Base-by-base conservation (phyloP, 2,329 filamentous ascomycete species). In the Sporothrix mexicana region DNA sequence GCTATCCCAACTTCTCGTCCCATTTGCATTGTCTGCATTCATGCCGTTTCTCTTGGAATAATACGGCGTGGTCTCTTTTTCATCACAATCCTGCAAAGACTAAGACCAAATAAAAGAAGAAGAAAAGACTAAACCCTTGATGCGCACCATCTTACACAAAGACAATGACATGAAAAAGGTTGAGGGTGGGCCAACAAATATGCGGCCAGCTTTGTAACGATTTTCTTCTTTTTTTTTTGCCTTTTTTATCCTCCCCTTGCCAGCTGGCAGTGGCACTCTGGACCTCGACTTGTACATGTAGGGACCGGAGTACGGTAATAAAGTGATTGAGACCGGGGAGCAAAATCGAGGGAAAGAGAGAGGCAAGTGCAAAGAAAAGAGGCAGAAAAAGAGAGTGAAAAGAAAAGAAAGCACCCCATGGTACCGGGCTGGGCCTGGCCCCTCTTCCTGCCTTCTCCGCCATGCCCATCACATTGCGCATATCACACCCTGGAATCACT, bases 401-500 rank as follows among this genome's bases (percentile, higher is more conserved):
- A 23, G 10, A 3, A 64, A 64, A 64, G 41, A 64, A 64, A 43
- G 36, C 36, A 64, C 43, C 41, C 43, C 43, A 20, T 51, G 43
- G 10, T 47, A 41, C 41, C 41, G 23, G 64, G 17, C 64, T 67
- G 64, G 47, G 47, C 66, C 20, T 51, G 47, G 20, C 41, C 61
- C 61, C 41, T 20, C 41, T n/a, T 45, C n/a, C 20, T 10, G 6
- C 9, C 7, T 17, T 25, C 20, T 47, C 10, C 2, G 10, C 66
- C 17, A 30, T 30, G 25, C 47, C 66, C 62, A 57, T 69, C 67
- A 69, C 67, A 69, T 57, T 57, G 51, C n/a, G 51, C 51, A 30
- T 45, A 69, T 69, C 67, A 30, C 51, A 69, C 67, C 67, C 51
- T 69, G 51, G 67, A 57, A 69, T 69, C 51, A 59, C 67, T 45